Conservation (phyloP, 2,329 filamentous ascomycete species). For the Eutypella sp. region DNA sequence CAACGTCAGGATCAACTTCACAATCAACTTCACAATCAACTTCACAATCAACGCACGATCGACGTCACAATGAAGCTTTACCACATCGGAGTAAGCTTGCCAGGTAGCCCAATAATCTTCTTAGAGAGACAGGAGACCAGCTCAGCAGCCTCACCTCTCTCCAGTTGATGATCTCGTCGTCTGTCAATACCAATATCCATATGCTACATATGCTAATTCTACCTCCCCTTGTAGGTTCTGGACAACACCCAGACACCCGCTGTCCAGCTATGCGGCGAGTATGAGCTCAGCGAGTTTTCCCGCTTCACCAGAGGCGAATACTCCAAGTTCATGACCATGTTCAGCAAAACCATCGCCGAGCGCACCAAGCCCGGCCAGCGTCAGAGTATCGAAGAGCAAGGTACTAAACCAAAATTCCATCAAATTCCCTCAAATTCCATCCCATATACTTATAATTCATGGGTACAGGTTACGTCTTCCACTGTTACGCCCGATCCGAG, state of each 20-base stretch:
- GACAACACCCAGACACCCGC: conserved; percentile 43
- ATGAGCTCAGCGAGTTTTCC: conserved; percentile 72
- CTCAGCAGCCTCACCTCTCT: no score
- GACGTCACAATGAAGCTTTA: conserved; percentile 74
- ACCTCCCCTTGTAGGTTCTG: conserved; percentile 5
- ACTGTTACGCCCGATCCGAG: conserved; percentile 71
- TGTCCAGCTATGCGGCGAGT: conserved; percentile 70
- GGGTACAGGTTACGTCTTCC: conserved; percentile 63
- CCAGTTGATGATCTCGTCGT: no score
- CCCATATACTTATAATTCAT: conserved; percentile 2
- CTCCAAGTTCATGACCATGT: conserved; percentile 71
- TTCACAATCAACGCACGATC: no score
- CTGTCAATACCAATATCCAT: no score
- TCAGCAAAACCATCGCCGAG: conserved; percentile 83
- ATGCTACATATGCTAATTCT: no score
- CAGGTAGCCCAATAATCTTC: conserved; percentile 18
- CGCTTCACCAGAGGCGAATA: conserved; percentile 57
- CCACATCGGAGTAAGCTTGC: conserved; percentile 72
- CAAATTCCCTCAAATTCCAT: conserved; percentile 1
- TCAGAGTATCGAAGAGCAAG: conserved; percentile 81
- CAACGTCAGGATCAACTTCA: no score
- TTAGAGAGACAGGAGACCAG: no score
- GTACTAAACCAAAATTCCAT: conserved; percentile 32
- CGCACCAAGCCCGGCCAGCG: conserved; percentile 74
- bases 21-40: no score